These are phyloP conservation scores for Alloteropsis semialata DNA, from an alignment of 176 grass and related monocot genomes.

Conservation along the genomic window DNA sequence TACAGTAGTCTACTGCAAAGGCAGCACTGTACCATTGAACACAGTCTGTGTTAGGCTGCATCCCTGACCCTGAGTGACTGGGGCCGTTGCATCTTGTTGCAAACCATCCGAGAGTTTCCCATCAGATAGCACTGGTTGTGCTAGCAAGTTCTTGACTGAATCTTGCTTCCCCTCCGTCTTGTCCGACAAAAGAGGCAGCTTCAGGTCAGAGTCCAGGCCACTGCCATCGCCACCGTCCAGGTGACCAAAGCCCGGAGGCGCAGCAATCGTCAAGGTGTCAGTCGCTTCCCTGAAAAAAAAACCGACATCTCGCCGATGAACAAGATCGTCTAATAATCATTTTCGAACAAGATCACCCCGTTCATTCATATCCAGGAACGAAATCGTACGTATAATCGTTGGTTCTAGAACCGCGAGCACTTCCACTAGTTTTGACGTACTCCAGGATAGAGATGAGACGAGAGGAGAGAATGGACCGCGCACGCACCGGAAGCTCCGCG, in stretches of 20 bases:
- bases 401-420: not conserved
- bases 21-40: conserved; percentile 65
- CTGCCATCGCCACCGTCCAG: conserved; percentile 39
- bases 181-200: conserved; percentile 58
- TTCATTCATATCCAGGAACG: not conserved
- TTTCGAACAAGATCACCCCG: not conserved
- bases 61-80: conserved; percentile 50
- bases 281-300: conserved; percentile 61
- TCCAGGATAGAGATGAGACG: not conserved
- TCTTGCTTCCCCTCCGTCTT: conserved; percentile 37
- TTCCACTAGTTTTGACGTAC: no score
- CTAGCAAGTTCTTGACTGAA: conserved; percentile 37
- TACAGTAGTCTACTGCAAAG: not conserved
- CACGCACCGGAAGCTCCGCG: conserved; percentile 69
- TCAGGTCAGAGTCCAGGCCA: conserved; percentile 50
- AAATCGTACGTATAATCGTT: not conserved
- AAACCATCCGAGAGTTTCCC: conserved; percentile 31
- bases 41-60: conserved; percentile 84
- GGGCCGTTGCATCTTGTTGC: conserved; percentile 44
- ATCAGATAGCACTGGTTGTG: conserved; percentile 14
- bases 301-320: not conserved
- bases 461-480: not conserved
- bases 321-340: not conserved
- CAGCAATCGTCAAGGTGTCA: conserved; percentile 74
- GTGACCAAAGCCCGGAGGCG: conserved; percentile 61